Percentiles rank a stretch among this genome's conserved stretches.
Evolutionary conservation across 2,329 filamentous ascomycete species (phyloP).

Genomic region (Ophiostoma montium): DNA sequence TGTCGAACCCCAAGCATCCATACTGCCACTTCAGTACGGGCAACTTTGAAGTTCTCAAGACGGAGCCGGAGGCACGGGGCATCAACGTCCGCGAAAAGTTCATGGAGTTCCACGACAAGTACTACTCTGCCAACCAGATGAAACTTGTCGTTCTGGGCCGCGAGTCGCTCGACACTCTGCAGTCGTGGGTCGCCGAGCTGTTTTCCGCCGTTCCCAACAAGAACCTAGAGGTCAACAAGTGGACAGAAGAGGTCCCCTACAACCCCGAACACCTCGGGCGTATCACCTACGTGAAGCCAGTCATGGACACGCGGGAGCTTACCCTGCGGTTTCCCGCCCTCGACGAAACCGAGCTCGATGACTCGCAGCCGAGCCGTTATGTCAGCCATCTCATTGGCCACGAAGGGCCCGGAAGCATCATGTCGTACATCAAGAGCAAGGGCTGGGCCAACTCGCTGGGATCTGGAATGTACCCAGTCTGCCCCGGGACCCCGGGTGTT

Average conservation of each 20-base stretch:
- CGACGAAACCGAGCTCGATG: conserved; percentile 67
- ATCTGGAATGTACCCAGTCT: conserved; percentile 61
- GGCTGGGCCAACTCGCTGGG: conserved; percentile 79
- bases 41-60: conserved; percentile 74
- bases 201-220: conserved; percentile 77
- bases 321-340: conserved; percentile 57
- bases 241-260: conserved; percentile 37
- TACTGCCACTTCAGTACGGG: conserved; percentile 88
- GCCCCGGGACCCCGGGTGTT: conserved; percentile 60
- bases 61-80: conserved; percentile 61
- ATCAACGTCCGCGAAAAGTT: conserved; percentile 83
- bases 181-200: conserved; percentile 71
- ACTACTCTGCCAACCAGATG: conserved; percentile 90
- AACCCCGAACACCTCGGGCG: conserved; percentile 38
- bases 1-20: conserved; percentile 79
- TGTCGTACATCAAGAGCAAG: conserved; percentile 78
- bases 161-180: conserved; percentile 67
- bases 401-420: conserved; percentile 81
- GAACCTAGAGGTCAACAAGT: conserved; percentile 48
- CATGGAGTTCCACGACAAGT: conserved; percentile 76
- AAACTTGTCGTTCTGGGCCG: conserved; percentile 77
- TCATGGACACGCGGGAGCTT: conserved; percentile 72
- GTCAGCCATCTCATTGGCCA: conserved; percentile 83
- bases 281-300: conserved; percentile 77
- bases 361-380: conserved; percentile 72